Base-by-base conservation (phyloP, 495 filamentous ascomycete genomes). In the Daldinia grandis region DNA sequence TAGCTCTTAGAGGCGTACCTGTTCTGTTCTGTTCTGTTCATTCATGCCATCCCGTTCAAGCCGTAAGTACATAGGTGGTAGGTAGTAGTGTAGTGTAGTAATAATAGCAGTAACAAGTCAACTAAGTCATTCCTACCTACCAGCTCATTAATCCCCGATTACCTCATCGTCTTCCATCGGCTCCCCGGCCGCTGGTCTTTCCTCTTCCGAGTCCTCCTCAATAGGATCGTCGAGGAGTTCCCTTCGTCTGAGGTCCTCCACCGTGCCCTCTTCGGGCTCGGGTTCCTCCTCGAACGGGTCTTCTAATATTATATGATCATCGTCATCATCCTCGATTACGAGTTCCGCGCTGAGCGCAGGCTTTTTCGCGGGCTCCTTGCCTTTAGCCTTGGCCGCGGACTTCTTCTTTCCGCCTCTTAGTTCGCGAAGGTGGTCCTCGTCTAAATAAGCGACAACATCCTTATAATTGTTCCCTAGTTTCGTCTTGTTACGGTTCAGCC, bases 401-500 rank as follows among this genome's bases (percentile, higher is more conserved):
- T 82, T 83, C 69, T 78, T 81, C 74, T 82, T 87, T 33, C 79
- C 78, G 28, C 59, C 75, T 49, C 75, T 70, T 64, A 77, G 69
- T 28, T 76, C 78, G 10, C 62, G 66, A 31, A 81, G 66, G 71
- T 86, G 86, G 31, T 79, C 80, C 68, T 89, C 87, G 68, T 93
- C 92, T 1, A 98, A 76, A 73, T 88, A 92, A 15, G 84, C 87
- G 14, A 97, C 79, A 6, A 96, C 88, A 69, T 93, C 92, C 69
- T 87, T 88, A 78, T 92, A 92, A 72, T 94, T 95, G 4, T 81
- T 78, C 0, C 94, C 93, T 7, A 97, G 80, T 66, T 81, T 83
- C 19, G 76, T 78, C 71, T 87, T 88, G 76, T 97, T 94, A 65
- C 88, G 83, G 35, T 85, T 79, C 14, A 98, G 81, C 27, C 91